Base-by-base conservation (phyloP, 176 grass and related monocot species). In the Lolium perenne region DNA sequence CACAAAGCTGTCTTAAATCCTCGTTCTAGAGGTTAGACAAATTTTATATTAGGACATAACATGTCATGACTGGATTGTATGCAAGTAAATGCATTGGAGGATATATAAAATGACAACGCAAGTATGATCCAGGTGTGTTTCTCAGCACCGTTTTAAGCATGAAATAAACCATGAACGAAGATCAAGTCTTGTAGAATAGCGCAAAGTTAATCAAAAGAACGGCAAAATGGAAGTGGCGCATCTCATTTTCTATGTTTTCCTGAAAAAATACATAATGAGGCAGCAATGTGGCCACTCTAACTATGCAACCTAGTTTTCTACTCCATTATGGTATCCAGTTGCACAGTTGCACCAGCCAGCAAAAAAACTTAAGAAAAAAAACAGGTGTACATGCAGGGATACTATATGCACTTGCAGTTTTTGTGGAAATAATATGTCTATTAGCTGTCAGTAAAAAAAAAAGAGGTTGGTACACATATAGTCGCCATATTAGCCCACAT, bases 1-100 rank as follows among this genome's bases (percentile, higher is more conserved):
- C 72, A 66, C 92, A 95, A 5, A 96, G 82, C 40, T 94, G 90
- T 71, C 84, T 79, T 49, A 96, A 73, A 80, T 96, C 94, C 69
- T 94, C 94, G 32, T 74, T 87, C 97, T 99, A 65, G 81, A 91
- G 1, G 22, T 86, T 79, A 74, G 32, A 71, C 84, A 71, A 6
- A 2, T 38, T 7, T 9, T 53, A 85, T 7, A 22, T 85, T 46
- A 88, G 53, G 71, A 47, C 11, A 62, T 76, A 55, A 81, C 40
- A 53, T 18, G 48, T 51, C 12, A 74, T 51, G 22, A 51, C 29
- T 74, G 46, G 21, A 74, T 51, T 51, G 71, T 16, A 51, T 74
- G 71, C 14, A 16, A 74, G 71, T 32, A 15, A 1, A 50, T 26
- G 13, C 46, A 29, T 9, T 29, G 13, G 46, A 29, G 46, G 46